Conservation (phyloP, 2,329 filamentous ascomycete species). For the Calycina marina region DNA sequence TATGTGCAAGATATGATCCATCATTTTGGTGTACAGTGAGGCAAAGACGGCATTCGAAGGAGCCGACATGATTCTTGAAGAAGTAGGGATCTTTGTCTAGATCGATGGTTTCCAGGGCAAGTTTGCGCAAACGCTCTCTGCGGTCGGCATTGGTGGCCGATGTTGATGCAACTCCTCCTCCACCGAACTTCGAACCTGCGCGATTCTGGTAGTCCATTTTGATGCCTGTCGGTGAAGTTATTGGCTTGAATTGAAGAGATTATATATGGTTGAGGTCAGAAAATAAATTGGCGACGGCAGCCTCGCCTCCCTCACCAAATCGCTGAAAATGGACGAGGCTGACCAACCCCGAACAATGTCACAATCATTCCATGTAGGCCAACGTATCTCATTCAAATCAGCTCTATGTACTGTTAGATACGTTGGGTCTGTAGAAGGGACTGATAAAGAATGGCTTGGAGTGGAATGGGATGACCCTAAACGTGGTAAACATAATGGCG, state of each 20-base stretch:
- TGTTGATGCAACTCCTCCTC: constrained; percentile 87
- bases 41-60: constrained; percentile 93
- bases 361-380: constrained; percentile 37
- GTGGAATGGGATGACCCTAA: constrained; percentile 90
- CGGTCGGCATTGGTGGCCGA: constrained; percentile 93
- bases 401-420: constrained; percentile 76
- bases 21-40: constrained; percentile 98
- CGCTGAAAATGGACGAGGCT: too few relatives aligned
- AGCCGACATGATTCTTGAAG: constrained; percentile 98
- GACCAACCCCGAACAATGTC: constrained; percentile 11
- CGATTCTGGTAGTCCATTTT: constrained; percentile 73
- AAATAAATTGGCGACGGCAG: too few relatives aligned
- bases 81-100: constrained; percentile 99
- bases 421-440: constrained; percentile 60
- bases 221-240: too few relatives aligned
- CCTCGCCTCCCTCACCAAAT: too few relatives aligned
- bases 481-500: constrained; percentile 82
- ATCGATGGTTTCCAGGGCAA: constrained; percentile 96
- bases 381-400: constrained; percentile 67
- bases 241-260: too few relatives aligned
- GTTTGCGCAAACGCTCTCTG: constrained; percentile 90
- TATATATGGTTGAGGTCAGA: too few relatives aligned
- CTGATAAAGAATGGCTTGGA: constrained; percentile 63
- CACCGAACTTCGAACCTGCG: constrained; percentile 93
- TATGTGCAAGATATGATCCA: constrained; percentile 96